These are phyloP conservation scores for Prototheca wickerhamii DNA, from an alignment of 163 green algal genomes.

Conservation along the genomic window DNA sequence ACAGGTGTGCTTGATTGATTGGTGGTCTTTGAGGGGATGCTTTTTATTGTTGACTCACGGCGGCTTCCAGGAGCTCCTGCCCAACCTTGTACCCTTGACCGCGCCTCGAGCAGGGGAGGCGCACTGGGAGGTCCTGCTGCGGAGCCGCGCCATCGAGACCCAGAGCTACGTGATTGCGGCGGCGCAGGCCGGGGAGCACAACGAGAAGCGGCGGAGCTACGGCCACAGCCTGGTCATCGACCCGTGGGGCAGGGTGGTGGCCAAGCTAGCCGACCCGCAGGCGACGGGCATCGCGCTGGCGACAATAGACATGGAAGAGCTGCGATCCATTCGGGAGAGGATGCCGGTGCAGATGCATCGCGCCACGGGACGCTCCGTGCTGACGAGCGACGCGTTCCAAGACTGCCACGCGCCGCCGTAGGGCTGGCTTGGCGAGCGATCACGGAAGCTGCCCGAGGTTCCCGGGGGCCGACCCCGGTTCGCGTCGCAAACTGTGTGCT, in stretches of 20 bases:
- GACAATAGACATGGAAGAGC: constrained; percentile 51
- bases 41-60: neutral
- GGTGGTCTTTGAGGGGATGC: neutral
- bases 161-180: constrained; percentile 88
- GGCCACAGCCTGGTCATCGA: constrained; percentile 85
- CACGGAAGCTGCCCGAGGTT: too few species aligned
- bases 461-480: too few species aligned
- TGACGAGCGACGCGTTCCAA: too few species aligned
- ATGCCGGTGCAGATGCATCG: constrained; percentile 71
- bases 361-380: neutral
- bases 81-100: neutral
- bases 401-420: too few species aligned
- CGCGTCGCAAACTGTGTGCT: too few species aligned
- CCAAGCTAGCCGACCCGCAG: constrained; percentile 45
- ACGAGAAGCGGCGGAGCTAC: constrained; percentile 80
- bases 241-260: constrained; percentile 84
- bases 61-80: neutral
- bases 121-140: constrained; percentile 92
- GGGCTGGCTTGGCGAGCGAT: too few species aligned
- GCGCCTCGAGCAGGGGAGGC: constrained; percentile 47
- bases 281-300: constrained; percentile 70
- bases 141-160: constrained; percentile 83
- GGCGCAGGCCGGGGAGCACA: constrained; percentile 62
- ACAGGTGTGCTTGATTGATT: constrained; percentile 36
- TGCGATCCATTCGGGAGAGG: constrained; percentile 39